These are phyloP conservation scores for Metschnikowia aberdeeniae DNA, from an alignment of 805 yeast species.

Conservation along the genomic window DNA sequence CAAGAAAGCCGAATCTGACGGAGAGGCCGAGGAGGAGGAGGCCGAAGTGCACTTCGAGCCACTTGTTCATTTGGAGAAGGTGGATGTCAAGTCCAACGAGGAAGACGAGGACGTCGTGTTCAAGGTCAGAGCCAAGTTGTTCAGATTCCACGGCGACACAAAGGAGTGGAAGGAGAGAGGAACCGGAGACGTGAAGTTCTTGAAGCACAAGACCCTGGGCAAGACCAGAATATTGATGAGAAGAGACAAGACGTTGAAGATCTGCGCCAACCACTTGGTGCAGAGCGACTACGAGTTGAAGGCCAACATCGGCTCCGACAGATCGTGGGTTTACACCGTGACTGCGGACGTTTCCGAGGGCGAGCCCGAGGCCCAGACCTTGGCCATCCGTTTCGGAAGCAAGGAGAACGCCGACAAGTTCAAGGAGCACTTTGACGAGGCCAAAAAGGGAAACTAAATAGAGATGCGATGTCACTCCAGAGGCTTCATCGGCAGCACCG, in stretches of 20 bases:
- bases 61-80: slow-evolving; percentile 88
- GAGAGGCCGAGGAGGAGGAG: slow-evolving; percentile 55
- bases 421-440: slow-evolving; percentile 86
- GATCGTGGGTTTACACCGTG: slow-evolving; percentile 97
- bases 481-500: no score
- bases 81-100: slow-evolving; percentile 93
- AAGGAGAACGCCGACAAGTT: slow-evolving; percentile 93
- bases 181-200: slow-evolving; percentile 95
- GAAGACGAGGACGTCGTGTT: slow-evolving; percentile 79
- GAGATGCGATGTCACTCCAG: not conserved
- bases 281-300: slow-evolving; percentile 76
- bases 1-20: slow-evolving; percentile 48
- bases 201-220: slow-evolving; percentile 76
- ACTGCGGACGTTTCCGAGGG: slow-evolving; percentile 96
- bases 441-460: slow-evolving; percentile 43
- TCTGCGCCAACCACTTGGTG: slow-evolving; percentile 95
- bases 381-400: slow-evolving; percentile 92
- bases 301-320: slow-evolving; percentile 94
- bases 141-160: slow-evolving; percentile 77
- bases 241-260: slow-evolving; percentile 97
- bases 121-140: slow-evolving; percentile 93
- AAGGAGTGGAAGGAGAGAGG: slow-evolving; percentile 99
- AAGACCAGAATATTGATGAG: slow-evolving; percentile 95
- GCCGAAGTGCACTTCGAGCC: slow-evolving; percentile 96
- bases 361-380: slow-evolving; percentile 90